Evolutionary conservation across 2,329 filamentous ascomycete genomes (phyloP).

Genomic region (Cylindrodendrum hubeiense): DNA sequence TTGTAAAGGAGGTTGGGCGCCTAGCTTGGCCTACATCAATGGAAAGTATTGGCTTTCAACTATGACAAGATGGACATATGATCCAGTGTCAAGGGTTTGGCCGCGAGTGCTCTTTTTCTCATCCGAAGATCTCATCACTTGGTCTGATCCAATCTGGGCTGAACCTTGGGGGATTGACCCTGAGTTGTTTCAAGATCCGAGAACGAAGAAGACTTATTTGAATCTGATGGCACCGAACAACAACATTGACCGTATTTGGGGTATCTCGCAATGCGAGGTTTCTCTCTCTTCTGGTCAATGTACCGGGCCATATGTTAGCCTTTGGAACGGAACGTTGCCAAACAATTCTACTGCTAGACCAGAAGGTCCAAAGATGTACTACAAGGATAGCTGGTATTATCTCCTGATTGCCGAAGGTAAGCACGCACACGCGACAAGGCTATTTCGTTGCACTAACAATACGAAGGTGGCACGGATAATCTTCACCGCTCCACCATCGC

Average conservation of each 20-base stretch:
- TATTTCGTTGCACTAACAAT: background rate
- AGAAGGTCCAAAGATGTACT: conserved; percentile 32
- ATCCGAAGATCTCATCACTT: conserved; percentile 33
- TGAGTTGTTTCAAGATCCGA: conserved; percentile 29
- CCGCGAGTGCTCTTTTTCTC: conserved; percentile 46
- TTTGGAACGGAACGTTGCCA: conserved; percentile 42
- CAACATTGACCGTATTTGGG: conserved; percentile 40
- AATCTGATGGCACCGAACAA: conserved; percentile 39
- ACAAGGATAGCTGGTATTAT: conserved; percentile 21
- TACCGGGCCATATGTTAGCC: conserved; percentile 30
- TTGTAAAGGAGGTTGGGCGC: conserved; percentile 21
- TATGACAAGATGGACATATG: conserved; percentile 51
- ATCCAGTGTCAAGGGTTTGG: conserved; percentile 52
- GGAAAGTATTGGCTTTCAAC: conserved; percentile 29
- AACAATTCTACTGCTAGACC: conserved; percentile 26
- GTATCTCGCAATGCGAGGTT: conserved; percentile 40
- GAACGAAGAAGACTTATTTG: conserved; percentile 32
- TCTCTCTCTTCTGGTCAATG: conserved; percentile 34
- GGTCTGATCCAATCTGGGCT: conserved; percentile 23
- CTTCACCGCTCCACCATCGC: conserved; percentile 12
- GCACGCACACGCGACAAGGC: background rate
- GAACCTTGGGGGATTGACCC: conserved; percentile 28
- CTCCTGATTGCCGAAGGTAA: conserved; percentile 13
- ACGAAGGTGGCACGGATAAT: conserved; percentile 8
- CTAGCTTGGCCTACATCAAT: conserved; percentile 12